Conservation (phyloP, 495 filamentous ascomycete species). For the Podospora appendiculata region DNA sequence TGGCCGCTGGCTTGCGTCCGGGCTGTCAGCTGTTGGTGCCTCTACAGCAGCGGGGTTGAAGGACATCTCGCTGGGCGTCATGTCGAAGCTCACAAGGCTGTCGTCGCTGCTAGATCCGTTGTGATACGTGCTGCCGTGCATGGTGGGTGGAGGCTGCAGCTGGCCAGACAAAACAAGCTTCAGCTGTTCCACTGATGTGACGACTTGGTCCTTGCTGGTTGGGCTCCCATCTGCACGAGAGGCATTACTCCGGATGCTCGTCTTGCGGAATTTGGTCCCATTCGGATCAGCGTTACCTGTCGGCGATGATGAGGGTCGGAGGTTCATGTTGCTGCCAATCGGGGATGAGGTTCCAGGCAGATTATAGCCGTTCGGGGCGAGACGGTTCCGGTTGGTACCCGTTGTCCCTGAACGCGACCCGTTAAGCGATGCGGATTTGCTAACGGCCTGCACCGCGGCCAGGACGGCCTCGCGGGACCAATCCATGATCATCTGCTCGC, state of each 20-base stretch:
- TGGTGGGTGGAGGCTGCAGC: conserved; percentile 20
- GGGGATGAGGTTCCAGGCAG: conserved; percentile 26
- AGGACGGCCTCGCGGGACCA: conserved; percentile 73
- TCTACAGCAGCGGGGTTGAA: conserved; percentile 31
- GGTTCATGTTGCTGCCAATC: conserved; percentile 30
- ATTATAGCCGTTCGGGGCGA: conserved; percentile 46
- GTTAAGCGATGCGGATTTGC: conserved; percentile 60
- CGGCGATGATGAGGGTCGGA: conserved; percentile 34
- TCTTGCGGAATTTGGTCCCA: conserved; percentile 27
- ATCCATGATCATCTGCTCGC: conserved; percentile 57
- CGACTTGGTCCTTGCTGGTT: conserved; percentile 51
- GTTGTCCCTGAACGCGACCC: conserved; percentile 61
- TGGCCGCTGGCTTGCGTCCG: conserved; percentile 13
- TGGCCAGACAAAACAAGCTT: conserved; percentile 62
- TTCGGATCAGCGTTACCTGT: conserved; percentile 10
- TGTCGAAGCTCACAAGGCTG: conserved; percentile 51
- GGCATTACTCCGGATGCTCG: conserved; percentile 34
- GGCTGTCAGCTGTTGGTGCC: conserved; percentile 5
- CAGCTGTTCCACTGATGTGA: conserved; percentile 82
- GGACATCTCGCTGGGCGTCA: conserved; percentile 45
- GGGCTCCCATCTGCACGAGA: conserved; percentile 44
- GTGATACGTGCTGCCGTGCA: conserved; percentile 15
- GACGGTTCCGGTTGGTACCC: conserved; percentile 44
- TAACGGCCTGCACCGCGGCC: conserved; percentile 57
- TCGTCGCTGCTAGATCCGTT: conserved; percentile 39